Percentiles rank a stretch among this genome's conserved stretches.
phyloP scores from a whole-genome alignment of 2,329 filamentous ascomycete genomes.

The Alternaria gansuensis region DNA sequence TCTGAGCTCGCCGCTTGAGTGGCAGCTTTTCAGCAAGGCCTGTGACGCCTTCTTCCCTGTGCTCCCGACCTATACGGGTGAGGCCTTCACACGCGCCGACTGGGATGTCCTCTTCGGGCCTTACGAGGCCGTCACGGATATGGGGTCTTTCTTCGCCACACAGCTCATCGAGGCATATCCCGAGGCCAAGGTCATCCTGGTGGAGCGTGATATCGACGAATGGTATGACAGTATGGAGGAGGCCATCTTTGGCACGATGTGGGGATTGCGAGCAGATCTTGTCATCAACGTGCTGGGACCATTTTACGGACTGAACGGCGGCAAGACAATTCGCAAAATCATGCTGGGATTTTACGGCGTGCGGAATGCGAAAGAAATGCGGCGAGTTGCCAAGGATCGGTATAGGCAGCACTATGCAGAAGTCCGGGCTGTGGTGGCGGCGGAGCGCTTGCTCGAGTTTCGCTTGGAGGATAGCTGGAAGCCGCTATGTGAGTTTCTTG shows the following conservation, averaged over 20 bases:
- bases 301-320: constrained; percentile 7
- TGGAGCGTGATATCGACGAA: constrained; percentile 33
- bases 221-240: constrained; percentile 34
- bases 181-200: constrained; percentile 41
- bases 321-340: constrained; percentile 16
- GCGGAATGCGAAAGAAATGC: constrained; percentile 10
- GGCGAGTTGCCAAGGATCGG: constrained; percentile 17
- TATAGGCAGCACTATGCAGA: constrained; percentile 25
- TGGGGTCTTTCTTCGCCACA: constrained; percentile 31
- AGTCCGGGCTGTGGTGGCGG: constrained; percentile 29
- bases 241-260: constrained; percentile 22
- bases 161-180: constrained; percentile 41
- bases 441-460: constrained; percentile 33
- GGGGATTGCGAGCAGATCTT: constrained; percentile 12
- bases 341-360: constrained; percentile 15
- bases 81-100: constrained; percentile 47
- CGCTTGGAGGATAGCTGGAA: constrained; percentile 34
- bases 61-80: constrained; percentile 12
- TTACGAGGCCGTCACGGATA: constrained; percentile 47
- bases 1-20: constrained; percentile 14
- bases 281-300: constrained; percentile 13
- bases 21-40: constrained; percentile 9
- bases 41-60: constrained; percentile 13
- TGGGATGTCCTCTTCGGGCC: constrained; percentile 58
- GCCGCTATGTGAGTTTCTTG: constrained; percentile 38